These are phyloP conservation scores for Cryphonectria japonica DNA, from an alignment of 2,329 filamentous ascomycete species.

Conservation along the genomic window DNA sequence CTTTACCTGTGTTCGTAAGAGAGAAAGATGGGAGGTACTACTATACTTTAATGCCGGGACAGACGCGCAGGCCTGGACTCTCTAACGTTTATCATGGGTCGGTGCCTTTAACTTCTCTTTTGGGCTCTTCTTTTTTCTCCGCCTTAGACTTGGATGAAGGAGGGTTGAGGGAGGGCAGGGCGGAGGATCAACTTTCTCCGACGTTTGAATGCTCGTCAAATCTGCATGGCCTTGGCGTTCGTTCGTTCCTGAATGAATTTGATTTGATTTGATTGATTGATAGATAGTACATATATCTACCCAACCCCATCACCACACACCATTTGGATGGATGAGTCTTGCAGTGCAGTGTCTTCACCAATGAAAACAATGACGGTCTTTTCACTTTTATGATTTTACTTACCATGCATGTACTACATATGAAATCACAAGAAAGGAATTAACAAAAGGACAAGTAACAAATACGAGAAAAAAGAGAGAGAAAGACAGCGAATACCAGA, in stretches of 20 bases:
- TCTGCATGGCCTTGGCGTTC: constrained; percentile 13
- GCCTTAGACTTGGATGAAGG: not conserved
- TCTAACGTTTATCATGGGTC: not conserved
- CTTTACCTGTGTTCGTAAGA: not conserved
- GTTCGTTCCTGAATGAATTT: not conserved
- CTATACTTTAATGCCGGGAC: not conserved
- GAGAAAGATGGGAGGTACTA: not conserved
- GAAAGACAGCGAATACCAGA: not conserved
- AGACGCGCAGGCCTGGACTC: not conserved
- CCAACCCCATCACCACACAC: not conserved
- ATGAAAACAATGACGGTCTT: no score
- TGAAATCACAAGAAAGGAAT: not conserved
- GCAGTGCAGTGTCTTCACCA: no score
- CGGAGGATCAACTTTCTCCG: not conserved
- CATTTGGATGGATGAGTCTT: no score
- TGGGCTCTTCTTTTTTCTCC: not conserved
- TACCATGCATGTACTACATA: no score
- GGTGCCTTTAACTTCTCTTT: not conserved
- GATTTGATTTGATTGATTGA: not conserved
- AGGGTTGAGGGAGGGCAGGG: not conserved
- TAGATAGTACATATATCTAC: no score
- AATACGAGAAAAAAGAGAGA: not conserved
- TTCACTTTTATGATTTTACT: no score
- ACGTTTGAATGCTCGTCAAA: not conserved
- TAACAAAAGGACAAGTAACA: not conserved